Conservation (phyloP, 192 early-diverging fungal species). For the Backusella tuberculispora region DNA sequence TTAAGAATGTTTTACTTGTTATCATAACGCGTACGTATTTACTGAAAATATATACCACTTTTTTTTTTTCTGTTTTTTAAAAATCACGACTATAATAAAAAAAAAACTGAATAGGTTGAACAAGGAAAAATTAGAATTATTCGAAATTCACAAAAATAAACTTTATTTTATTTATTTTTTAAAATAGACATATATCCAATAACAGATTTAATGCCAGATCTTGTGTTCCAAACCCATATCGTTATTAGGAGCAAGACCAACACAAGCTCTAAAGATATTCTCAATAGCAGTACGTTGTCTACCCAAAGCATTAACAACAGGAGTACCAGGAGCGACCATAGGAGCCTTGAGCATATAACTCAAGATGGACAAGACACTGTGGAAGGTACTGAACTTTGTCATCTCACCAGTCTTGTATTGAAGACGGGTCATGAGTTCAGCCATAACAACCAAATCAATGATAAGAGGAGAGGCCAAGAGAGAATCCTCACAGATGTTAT, state of each 20-base stretch:
- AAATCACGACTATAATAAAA: no score
- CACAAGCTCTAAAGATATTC: constrained; percentile 96
- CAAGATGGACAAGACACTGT: constrained; percentile 93
- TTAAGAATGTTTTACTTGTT: no score
- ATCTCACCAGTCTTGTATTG: constrained; percentile 82
- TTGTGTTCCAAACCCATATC: constrained; percentile 97
- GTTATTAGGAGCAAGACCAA: constrained; percentile 93
- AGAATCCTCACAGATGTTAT: constrained; percentile 99
- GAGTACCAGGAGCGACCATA: constrained; percentile 88
- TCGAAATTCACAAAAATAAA: no score
- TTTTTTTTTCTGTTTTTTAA: no score
- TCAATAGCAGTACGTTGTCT: constrained; percentile 97
- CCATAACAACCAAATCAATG: constrained; percentile 93
- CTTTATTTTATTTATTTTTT: background rate
- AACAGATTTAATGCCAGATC: constrained; percentile 44
- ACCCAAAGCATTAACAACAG: constrained; percentile 93
- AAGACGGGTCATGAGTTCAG: constrained; percentile 98
- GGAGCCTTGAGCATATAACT: constrained; percentile 97
- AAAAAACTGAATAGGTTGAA: no score
- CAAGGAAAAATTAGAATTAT: no score
- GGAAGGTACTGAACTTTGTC: constrained; percentile 83
- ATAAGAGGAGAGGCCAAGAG: constrained; percentile 97
- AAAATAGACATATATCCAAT: background rate
- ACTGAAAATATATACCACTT: no score
- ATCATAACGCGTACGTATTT: no score